These are phyloP conservation scores for Colletotrichum chrysophilum DNA, from an alignment of 2,329 filamentous ascomycete species.

Conservation along the genomic window DNA sequence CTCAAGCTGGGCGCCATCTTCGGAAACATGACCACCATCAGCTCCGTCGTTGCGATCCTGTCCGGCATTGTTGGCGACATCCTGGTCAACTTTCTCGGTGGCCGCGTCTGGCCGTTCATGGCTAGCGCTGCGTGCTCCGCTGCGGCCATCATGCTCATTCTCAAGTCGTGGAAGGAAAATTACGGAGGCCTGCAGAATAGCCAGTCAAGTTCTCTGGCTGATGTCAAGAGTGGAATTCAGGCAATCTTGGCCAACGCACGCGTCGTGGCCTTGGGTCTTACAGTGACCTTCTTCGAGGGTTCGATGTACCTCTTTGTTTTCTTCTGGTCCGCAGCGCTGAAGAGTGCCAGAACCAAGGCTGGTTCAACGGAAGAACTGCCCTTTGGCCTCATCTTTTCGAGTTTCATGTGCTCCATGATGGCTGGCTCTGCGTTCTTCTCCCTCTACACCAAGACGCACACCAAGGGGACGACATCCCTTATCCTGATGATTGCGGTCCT, in stretches of 20 bases:
- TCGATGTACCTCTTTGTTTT: constrained; percentile 69
- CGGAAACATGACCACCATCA: constrained; percentile 56
- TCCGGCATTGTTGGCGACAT: constrained; percentile 58
- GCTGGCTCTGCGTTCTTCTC: constrained; percentile 56
- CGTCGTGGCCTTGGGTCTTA: constrained; percentile 55
- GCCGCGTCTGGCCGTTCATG: constrained; percentile 59
- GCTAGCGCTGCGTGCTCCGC: constrained; percentile 44
- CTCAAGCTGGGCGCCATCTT: constrained; percentile 56
- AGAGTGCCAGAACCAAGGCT: constrained; percentile 37
- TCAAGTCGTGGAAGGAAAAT: constrained; percentile 44
- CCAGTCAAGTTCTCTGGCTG: constrained; percentile 15
- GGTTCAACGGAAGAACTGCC: constrained; percentile 33
- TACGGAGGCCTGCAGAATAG: constrained; percentile 24
- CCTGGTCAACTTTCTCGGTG: constrained; percentile 50
- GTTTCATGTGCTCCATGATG: constrained; percentile 64
- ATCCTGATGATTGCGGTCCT: constrained; percentile 39
- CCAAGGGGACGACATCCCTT: constrained; percentile 32
- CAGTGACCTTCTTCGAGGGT: constrained; percentile 64
- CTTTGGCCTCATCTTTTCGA: constrained; percentile 59
- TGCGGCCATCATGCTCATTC: constrained; percentile 50
- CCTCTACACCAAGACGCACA: constrained; percentile 30
- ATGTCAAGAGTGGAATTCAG: constrained; percentile 26
- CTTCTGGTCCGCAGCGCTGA: constrained; percentile 65
- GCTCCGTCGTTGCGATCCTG: constrained; percentile 59
- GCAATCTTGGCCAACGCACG: constrained; percentile 44